A percentile compares a stretch with the other conserved stretches of the same genome.
Conservation (phyloP, 306 rosid genomes). For the Dalbergia cultrata region DNA sequence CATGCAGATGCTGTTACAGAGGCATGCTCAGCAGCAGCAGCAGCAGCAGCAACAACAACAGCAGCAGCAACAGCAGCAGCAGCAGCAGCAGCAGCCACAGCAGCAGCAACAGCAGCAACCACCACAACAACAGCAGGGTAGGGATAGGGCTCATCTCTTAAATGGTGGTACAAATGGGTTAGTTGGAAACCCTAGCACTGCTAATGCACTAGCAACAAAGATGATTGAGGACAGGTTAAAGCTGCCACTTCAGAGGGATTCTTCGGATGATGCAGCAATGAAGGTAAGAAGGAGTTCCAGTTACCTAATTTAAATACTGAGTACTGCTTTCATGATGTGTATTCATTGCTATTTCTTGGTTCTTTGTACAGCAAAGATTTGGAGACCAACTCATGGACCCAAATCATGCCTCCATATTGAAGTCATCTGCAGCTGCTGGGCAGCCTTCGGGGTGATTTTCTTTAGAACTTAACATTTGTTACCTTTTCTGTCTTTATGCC, state of each 20-base stretch:
- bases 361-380: slow-evolving; percentile 79
- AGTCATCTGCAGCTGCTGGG: slow-evolving; percentile 88
- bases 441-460: slow-evolving; percentile 90
- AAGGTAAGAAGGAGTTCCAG: slow-evolving; percentile 63
- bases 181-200: slow-evolving; percentile 86
- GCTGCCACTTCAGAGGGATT: slow-evolving; percentile 91
- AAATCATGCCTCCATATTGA: slow-evolving; percentile 81
- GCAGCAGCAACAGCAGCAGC: slow-evolving; percentile 58
- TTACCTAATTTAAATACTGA: slow-evolving; percentile 39
- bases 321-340: slow-evolving; percentile 26
- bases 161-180: slow-evolving; percentile 91
- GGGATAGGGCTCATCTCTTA: slow-evolving; percentile 90
- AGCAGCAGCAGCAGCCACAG: slow-evolving; percentile 61
- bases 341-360: slow-evolving; percentile 40
- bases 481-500: slow-evolving; percentile 11
- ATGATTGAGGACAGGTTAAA: slow-evolving; percentile 94
- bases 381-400: slow-evolving; percentile 92
- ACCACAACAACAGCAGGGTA: slow-evolving; percentile 75
- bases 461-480: slow-evolving; percentile 16
- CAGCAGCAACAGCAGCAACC: slow-evolving; percentile 64
- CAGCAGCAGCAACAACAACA: slow-evolving; percentile 59
- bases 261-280: slow-evolving; percentile 89
- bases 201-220: slow-evolving; percentile 92
- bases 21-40: slow-evolving; percentile 79
- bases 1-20: slow-evolving; percentile 80